Base-by-base conservation (phyloP, 2,329 filamentous ascomycete species). In the Emmonsia crescens region DNA sequence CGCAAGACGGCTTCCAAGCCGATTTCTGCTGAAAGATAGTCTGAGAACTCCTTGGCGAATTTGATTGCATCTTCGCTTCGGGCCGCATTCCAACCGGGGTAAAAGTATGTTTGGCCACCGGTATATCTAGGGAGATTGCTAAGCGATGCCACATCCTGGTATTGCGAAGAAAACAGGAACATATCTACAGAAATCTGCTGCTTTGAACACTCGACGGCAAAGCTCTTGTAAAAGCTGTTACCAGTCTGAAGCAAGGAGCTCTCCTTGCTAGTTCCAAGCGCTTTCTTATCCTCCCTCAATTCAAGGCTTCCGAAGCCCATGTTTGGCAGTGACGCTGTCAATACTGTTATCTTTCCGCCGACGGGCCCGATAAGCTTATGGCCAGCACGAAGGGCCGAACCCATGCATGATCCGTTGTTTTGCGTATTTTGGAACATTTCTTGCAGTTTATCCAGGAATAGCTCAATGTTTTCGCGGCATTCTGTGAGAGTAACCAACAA, bases 131-230 rank as follows among this genome's bases (percentile, higher is more conserved):
- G 94, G 57, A 99, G 81, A 74, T 96, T 96, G 80, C 91, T 96
- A 60, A 99, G 81, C 38, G 92, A 96, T 5, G 94, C 94, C 59
- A 99, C 94, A 73, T 99, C 94, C 76, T 97, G 94, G 75, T 99
- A 96, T 73, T 94, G 89, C 19, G 91, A 92, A 3, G 90, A 94
- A 78, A 96, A 96, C 58, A 96, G 80, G 80, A 96, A 96, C 92
- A 96, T 96, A 74, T 96, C 92, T 67, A 99, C 91, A 0, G 92
- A 97, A 33, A 99, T 94, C 76, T 99, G 94, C 68, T 95, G 96
- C 80, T 99, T 99, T 44, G 92, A 96, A 76, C 94, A 99, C 74
- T 99, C 94, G 2, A 99, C 94, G 0, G 94, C 94, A 71, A 99
- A 99, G 70, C 90, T 96, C 82, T 99, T 99, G 83, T 97, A 99